Base-by-base conservation (phyloP, 495 filamentous ascomycete genomes). In the Usnea hakonensis region DNA sequence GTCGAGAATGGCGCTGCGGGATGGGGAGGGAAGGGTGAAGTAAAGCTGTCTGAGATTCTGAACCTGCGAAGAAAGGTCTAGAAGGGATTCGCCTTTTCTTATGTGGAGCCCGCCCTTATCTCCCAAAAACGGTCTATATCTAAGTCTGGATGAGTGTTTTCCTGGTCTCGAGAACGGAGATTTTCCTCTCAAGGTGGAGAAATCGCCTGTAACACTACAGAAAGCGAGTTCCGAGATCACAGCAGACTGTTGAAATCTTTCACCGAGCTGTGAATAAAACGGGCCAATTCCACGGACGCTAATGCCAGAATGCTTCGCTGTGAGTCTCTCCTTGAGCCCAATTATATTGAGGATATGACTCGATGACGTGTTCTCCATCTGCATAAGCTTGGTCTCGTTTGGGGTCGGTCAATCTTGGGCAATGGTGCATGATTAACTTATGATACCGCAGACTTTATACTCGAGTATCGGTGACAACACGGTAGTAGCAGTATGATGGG, bases 21-120 rank as follows among this genome's bases (percentile, higher is more conserved):
- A 4, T 93, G 90, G 90, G 90, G 90, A 17, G 87, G 87, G 26
- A 91, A 91, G 71, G 88, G 87, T 19, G 74, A 76, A 50, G 79
- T 94, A 19, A 84, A 76, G 68, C 69, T 95, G 11, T 71, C 71
- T 11, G 80, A 86, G 57, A 88, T 95, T 21, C 73, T 93, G 36
- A 79, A 78, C 23, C 68, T 92, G 60, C 79, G 81, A 65, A 75
- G 82, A 68, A 78, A 74, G 56, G 61, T 64, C 52, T 74, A 32
- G 28, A n/a, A n/a, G n/a, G n/a, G n/a, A n/a, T n/a, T n/a, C n/a
- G n/a, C n/a, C n/a, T n/a, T n/a, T n/a, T n/a, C n/a, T n/a, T n/a
- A 23, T 23, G 2, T 50, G 46, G 46, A 17, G 46, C 26, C 26
- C 46, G 26, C 46, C 46, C 13, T 30, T 26, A 17, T 50, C 23